Conservation (phyloP, 257 asterid genomes). For the Leonotis leonurus region DNA sequence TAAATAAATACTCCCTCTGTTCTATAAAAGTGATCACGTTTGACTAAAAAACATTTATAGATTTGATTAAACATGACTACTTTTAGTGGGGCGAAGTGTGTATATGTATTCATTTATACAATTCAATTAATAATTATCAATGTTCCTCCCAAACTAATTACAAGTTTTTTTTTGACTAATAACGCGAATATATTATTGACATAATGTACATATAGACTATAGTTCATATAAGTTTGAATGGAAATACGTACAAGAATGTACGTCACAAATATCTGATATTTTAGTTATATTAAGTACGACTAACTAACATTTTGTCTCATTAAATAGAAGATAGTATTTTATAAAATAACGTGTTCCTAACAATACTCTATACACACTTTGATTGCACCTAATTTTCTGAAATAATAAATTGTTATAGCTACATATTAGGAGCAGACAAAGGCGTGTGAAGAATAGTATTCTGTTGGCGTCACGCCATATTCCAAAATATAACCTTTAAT, state of each 20-base stretch:
- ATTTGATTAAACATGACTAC: too few species aligned
- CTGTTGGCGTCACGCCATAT: not conserved
- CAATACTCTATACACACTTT: not conserved
- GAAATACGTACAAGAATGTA: not conserved
- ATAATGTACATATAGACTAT: too few species aligned
- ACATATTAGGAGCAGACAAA: constrained; percentile 4
- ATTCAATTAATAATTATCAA: too few species aligned
- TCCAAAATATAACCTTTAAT: not conserved
- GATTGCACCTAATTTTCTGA: not conserved
- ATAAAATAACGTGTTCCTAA: not conserved
- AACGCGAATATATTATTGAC: too few species aligned
- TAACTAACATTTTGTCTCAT: not conserved
- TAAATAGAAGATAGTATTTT: not conserved
- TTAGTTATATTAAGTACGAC: not conserved
- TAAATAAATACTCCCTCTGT: too few species aligned
- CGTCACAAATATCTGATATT: not conserved
- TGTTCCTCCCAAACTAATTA: too few species aligned
- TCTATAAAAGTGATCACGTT: too few species aligned
- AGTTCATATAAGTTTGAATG: not conserved
- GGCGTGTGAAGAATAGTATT: not conserved
- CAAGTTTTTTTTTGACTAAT: too few species aligned
- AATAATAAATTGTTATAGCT: not conserved
- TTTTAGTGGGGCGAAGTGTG: too few species aligned
- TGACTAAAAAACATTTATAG: too few species aligned
- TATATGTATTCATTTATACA: too few species aligned